Base-by-base conservation (phyloP, 2,329 filamentous ascomycete species). In the Emmonsia crescens region DNA sequence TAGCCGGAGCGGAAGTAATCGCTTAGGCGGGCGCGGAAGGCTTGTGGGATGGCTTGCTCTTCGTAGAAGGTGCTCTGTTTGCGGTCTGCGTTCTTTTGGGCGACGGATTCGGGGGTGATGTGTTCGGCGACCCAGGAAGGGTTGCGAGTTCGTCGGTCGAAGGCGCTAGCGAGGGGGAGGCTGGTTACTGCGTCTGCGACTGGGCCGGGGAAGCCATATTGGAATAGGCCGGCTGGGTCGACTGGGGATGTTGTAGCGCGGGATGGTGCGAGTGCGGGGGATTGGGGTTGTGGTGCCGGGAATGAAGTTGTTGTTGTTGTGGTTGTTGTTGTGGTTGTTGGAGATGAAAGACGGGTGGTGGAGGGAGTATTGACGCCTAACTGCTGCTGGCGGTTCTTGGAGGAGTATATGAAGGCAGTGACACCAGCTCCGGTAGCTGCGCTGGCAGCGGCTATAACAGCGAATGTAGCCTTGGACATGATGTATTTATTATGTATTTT, bases 1-100 rank as follows among this genome's bases (percentile, higher is more conserved):
- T 95, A 99, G 70, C 94, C 94, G 46, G 87, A 92, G 67, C 93
- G 89, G 80, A 87, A 92, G 80, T 99, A 99, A 80, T 99, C 94
- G 75, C 90, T 88, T 62, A 99, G 82, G 74, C 87, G 88, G 62
- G 89, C 94, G 65, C 92, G 88, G 81, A 96, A 99, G 76, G 89
- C 87, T 59, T 88, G 82, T 0, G 94, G 94, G 60, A 99, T 87
- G 29, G 77, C 76, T 2, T 81, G 74, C 76, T 99, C 94, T 77
- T 99, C 93, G 67, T 86, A 76, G 75, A 99, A 99, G 64, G 78
- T 77, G 73, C 86, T 91, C 81, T 93, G 81, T 74, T 90, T 89
- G 71, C 94, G 87, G 78, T 97, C 92, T 67, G 85, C 94, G 64
- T 88, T 85, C 65, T 85, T 85, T 59, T 80, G 74, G 3, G 87